Evolutionary conservation across 441 rosid species (phyloP).

Genomic region (Viola pubescens): DNA sequence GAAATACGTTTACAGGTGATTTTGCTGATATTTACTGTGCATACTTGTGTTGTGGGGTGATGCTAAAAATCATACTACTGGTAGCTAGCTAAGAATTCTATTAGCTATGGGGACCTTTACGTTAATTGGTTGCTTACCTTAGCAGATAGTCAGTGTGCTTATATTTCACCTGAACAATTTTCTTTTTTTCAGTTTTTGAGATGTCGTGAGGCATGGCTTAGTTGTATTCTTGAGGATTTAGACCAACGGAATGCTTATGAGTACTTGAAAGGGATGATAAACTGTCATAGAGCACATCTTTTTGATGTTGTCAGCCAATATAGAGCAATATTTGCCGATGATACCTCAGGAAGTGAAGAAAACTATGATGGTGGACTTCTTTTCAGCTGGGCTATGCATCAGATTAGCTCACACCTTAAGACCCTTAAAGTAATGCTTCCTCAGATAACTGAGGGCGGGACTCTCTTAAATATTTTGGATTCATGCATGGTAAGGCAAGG

Average conservation of each 20-base stretch:
- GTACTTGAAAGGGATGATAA: conserved; percentile 90
- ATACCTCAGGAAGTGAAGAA: conserved; percentile 93
- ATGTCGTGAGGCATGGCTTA: conserved; percentile 96
- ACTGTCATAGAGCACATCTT: conserved; percentile 82
- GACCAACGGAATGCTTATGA: conserved; percentile 86
- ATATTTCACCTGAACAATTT: conserved; percentile 13
- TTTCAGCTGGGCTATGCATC: conserved; percentile 98
- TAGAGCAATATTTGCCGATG: conserved; percentile 92
- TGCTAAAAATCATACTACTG: background rate
- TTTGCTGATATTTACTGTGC: conserved; percentile 1
- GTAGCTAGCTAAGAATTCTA: background rate
- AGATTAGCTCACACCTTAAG: conserved; percentile 86
- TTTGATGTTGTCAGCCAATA: conserved; percentile 95
- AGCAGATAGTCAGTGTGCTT: conserved; percentile 5
- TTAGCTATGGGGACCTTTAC: conserved; percentile 5
- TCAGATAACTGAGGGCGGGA: conserved; percentile 89
- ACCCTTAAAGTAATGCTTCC: conserved; percentile 91
- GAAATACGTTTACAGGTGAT: conserved; percentile 87
- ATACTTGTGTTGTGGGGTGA: background rate
- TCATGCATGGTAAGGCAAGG: conserved; percentile 72
- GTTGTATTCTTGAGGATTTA: conserved; percentile 88
- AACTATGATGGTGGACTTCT: conserved; percentile 89
- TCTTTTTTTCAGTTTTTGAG: conserved; percentile 59
- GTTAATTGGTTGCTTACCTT: conserved; percentile 13
- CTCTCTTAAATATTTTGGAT: conserved; percentile 84